These are phyloP conservation scores for Fistulifera pelliculosa DNA, from an alignment of 108 stramenopile species.

Conservation along the genomic window DNA sequence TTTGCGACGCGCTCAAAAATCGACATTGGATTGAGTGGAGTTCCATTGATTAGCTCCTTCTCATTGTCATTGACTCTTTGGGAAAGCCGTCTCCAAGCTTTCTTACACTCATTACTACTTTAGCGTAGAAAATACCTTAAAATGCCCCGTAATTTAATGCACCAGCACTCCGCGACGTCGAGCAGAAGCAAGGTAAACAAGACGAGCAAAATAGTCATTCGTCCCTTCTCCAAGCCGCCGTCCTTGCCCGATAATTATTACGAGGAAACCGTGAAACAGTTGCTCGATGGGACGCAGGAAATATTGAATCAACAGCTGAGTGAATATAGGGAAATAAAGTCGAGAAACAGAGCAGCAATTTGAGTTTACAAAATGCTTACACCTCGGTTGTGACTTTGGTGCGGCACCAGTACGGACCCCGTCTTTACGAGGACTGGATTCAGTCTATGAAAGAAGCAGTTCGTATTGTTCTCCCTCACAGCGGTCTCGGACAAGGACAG, in stretches of 20 bases:
- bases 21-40: too few species aligned
- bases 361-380: conserved; percentile 57
- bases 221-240: conserved; percentile 70
- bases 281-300: conserved; percentile 36
- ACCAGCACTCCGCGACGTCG: too few species aligned
- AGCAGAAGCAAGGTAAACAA: background rate
- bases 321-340: background rate
- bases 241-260: conserved; percentile 63
- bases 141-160: too few species aligned
- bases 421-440: conserved; percentile 52
- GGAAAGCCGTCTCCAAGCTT: too few species aligned
- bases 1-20: too few species aligned
- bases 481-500: background rate
- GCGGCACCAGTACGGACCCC: conserved; percentile 57
- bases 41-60: too few species aligned
- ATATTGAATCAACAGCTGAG: conserved; percentile 13
- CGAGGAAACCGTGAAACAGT: conserved; percentile 29
- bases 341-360: background rate
- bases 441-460: conserved; percentile 44
- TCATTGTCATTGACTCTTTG: too few species aligned
- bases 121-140: too few species aligned
- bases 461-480: conserved; percentile 24
- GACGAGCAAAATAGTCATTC: conserved; percentile 51
- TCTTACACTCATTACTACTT: too few species aligned
- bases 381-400: conserved; percentile 59